phyloP scores from a whole-genome alignment of 768 basidiomycete genomes.

The Mycena vitilis region DNA sequence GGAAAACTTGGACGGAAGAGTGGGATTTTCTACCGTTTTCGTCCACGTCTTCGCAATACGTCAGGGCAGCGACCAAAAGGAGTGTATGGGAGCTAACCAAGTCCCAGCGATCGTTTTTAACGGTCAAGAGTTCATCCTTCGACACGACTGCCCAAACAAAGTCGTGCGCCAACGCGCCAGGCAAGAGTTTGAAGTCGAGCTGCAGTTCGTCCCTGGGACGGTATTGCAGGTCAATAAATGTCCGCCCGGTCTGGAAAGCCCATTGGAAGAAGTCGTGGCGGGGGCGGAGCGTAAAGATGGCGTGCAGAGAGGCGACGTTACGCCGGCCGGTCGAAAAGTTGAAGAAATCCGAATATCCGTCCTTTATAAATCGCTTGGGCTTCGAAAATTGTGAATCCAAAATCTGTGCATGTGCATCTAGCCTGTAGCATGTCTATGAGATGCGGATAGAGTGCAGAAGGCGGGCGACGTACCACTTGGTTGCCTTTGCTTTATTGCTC shows the following conservation, averaged over 20 bases:
- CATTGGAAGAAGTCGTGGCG: constrained; percentile 85
- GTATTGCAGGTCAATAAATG: constrained; percentile 83
- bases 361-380: constrained; percentile 67
- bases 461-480: constrained; percentile 67
- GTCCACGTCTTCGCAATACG: constrained; percentile 75
- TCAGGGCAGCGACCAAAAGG: constrained; percentile 6
- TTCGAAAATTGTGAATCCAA: constrained; percentile 81
- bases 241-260: constrained; percentile 68
- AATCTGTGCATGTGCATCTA: constrained; percentile 67
- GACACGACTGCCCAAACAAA: constrained; percentile 88
- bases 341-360: constrained; percentile 86
- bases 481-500: constrained; percentile 69
- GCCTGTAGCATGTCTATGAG: constrained; percentile 54
- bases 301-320: constrained; percentile 81
- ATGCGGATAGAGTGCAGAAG: constrained; percentile 30
- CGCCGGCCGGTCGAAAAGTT: constrained; percentile 90
- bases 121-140: constrained; percentile 79
- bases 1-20: constrained; percentile 70
- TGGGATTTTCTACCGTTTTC: constrained; percentile 73
- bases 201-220: constrained; percentile 74
- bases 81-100: constrained; percentile 62
- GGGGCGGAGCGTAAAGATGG: constrained; percentile 80
- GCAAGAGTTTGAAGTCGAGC: constrained; percentile 81
- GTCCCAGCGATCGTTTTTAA: constrained; percentile 86
- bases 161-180: constrained; percentile 61